Evolutionary conservation across 202 grass and related monocot species (phyloP).

Genomic region (Zoysia matrella): DNA sequence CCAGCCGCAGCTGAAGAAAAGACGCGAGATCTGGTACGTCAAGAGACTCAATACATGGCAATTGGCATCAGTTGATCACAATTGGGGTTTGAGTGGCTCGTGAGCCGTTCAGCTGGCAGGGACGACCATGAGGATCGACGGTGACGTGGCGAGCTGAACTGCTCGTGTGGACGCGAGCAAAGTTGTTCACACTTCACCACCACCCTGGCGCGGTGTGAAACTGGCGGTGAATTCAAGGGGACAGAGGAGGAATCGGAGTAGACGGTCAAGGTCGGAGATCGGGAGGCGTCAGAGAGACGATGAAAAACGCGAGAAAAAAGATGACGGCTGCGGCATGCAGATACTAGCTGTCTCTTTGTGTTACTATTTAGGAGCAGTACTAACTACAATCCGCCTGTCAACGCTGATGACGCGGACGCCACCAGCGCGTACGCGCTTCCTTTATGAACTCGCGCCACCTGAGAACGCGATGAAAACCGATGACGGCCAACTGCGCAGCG

Average conservation of each 20-base stretch:
- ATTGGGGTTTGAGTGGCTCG: too few relatives aligned
- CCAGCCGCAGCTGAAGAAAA: not conserved
- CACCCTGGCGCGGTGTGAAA: slow-evolving; percentile 38
- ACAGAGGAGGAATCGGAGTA: not conserved
- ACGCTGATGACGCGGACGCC: not conserved
- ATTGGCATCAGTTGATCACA: not conserved
- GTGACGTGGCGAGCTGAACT: slow-evolving; percentile 26
- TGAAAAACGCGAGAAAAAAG: not conserved
- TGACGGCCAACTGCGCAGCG: not conserved
- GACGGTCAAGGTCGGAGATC: not conserved
- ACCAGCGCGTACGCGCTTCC: slow-evolving; percentile 35
- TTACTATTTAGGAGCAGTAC: too few relatives aligned
- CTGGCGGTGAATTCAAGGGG: not conserved
- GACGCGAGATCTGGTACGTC: not conserved
- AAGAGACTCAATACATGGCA: not conserved
- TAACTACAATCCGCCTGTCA: not conserved
- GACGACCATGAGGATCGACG: not conserved
- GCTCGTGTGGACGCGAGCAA: slow-evolving; percentile 40
- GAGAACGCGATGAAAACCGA: not conserved
- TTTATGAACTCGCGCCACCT: slow-evolving; percentile 42
- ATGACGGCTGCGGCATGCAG: slow-evolving; percentile 24
- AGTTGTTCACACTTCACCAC: slow-evolving; percentile 34
- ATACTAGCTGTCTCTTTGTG: not conserved
- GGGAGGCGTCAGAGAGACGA: not conserved
- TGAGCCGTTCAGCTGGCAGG: not conserved